phyloP scores from a whole-genome alignment of 1,284 basidiomycete species.

The Retiboletus flavoniger region DNA sequence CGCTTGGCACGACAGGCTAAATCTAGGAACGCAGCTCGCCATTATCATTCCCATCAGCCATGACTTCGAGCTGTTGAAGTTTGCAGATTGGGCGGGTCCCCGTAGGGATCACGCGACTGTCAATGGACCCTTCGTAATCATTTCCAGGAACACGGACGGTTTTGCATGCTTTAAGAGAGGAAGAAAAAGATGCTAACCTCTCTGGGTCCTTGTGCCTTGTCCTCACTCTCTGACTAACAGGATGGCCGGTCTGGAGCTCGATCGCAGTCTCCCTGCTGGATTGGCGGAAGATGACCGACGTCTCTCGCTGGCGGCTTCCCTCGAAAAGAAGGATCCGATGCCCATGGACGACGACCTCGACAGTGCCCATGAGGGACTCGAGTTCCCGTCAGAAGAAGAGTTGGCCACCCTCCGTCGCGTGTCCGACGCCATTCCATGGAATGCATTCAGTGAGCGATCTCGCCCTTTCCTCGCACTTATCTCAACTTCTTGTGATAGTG shows the following conservation, averaged over 20 bases:
- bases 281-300: constrained; percentile 5
- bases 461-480: constrained; percentile 16
- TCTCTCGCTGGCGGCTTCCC: constrained; percentile 3
- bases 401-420: constrained; percentile 58
- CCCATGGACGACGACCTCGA: constrained; percentile 32
- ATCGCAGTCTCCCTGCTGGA: constrained; percentile 5
- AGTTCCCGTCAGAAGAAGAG: constrained; percentile 73
- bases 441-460: constrained; percentile 54
- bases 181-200: background rate
- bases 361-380: constrained; percentile 54
- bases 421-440: constrained; percentile 63
- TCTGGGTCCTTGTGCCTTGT: background rate
- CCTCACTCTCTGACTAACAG: background rate
- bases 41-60: background rate
- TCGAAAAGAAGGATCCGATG: constrained; percentile 18
- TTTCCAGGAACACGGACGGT: background rate
- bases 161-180: constrained; percentile 8
- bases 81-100: background rate
- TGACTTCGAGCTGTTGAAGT: background rate
- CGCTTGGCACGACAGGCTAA: background rate
- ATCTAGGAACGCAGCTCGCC: background rate
- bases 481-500: constrained; percentile 39
- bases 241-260: constrained; percentile 14
- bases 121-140: background rate
- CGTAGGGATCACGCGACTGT: background rate